Evolutionary conservation across 352 stramenopile species (phyloP).

Genomic region (Hyaloperonospora arabidopsidis): DNA sequence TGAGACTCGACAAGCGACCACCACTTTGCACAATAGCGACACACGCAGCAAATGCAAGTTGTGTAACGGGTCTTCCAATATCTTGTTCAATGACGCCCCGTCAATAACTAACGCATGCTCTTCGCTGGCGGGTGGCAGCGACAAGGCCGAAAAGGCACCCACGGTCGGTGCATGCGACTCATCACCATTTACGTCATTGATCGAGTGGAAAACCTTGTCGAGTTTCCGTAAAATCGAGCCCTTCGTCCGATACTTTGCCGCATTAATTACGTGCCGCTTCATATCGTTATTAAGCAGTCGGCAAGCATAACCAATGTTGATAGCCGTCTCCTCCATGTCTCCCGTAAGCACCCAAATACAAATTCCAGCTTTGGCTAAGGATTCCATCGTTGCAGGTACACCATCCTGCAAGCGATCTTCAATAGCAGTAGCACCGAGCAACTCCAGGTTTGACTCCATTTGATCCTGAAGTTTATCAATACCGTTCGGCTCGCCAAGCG

Average conservation of each 20-base stretch:
- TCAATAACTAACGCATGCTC: constrained; percentile 92
- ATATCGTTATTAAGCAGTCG: constrained; percentile 90
- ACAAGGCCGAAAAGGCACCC: constrained; percentile 24
- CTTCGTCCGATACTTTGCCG: constrained; percentile 54
- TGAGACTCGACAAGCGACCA: constrained; percentile 96
- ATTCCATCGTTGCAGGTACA: constrained; percentile 76
- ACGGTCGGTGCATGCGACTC: constrained; percentile 16
- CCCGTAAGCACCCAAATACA: constrained; percentile 84
- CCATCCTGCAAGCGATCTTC: constrained; percentile 81
- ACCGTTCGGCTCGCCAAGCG: constrained; percentile 43
- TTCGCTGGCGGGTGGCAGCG: constrained; percentile 23
- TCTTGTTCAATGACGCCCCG: constrained; percentile 84
- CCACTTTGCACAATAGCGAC: constrained; percentile 88
- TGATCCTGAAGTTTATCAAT: constrained; percentile 70
- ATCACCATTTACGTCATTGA: constrained; percentile 31
- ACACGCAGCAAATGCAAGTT: constrained; percentile 80
- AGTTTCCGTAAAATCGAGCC: constrained; percentile 59
- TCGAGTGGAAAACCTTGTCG: constrained; percentile 72
- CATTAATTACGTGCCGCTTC: constrained; percentile 84
- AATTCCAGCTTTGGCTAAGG: constrained; percentile 66
- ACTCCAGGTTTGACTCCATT: constrained; percentile 66
- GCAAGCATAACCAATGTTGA: constrained; percentile 85
- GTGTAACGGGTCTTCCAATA: constrained; percentile 61
- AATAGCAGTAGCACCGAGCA: constrained; percentile 80
- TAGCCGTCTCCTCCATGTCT: constrained; percentile 87